phyloP scores from a whole-genome alignment of 2,329 filamentous ascomycete species.

The Fusarium sp. region DNA sequence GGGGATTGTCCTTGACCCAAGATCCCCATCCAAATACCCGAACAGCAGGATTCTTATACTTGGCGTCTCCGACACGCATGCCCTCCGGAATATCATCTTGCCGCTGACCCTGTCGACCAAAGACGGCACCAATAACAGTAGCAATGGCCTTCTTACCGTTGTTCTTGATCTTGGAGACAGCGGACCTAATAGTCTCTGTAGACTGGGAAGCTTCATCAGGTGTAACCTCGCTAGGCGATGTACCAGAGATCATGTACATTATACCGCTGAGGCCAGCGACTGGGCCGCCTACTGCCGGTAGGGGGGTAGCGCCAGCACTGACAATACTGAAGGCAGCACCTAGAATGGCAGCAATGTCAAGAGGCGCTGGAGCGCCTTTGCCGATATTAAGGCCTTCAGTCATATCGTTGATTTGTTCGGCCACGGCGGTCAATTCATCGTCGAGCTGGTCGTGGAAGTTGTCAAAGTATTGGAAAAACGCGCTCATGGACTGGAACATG shows the following conservation, averaged over 20 bases:
- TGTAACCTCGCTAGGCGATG: neutral
- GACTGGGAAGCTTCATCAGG: neutral
- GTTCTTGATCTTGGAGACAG: neutral
- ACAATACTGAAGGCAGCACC: slow-evolving; percentile 9
- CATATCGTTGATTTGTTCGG: neutral
- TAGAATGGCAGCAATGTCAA: neutral
- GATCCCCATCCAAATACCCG: slow-evolving; percentile 5
- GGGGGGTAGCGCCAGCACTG: neutral
- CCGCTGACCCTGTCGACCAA: neutral
- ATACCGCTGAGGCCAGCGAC: slow-evolving; percentile 5
- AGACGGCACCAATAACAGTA: neutral
- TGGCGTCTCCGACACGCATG: slow-evolving; percentile 4
- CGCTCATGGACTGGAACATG: slow-evolving; percentile 10
- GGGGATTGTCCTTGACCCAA: neutral
- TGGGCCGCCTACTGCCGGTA: neutral
- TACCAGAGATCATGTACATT: neutral
- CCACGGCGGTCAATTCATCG: neutral
- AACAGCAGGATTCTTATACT: slow-evolving; percentile 2
- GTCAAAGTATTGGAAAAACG: neutral
- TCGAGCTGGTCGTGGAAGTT: neutral
- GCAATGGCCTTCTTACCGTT: neutral
- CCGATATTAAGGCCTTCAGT: neutral
- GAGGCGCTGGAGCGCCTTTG: neutral
- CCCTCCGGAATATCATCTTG: neutral
- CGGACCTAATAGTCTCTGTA: too few relatives aligned